Base-by-base conservation (phyloP, 805 yeast genomes). In the Torulaspora microellipsoides region DNA sequence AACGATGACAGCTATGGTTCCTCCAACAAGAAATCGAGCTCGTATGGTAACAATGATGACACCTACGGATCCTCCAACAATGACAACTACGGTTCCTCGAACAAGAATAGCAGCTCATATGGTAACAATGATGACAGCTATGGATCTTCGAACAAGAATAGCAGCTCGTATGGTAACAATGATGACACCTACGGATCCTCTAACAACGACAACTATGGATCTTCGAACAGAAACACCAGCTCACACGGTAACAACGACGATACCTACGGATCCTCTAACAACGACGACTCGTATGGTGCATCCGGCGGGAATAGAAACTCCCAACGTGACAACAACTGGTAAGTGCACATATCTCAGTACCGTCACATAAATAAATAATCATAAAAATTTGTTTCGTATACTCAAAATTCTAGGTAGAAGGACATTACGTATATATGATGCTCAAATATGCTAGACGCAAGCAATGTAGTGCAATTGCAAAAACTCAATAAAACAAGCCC, bases 1-100 rank as follows among this genome's bases (percentile, higher is more conserved):
- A 47, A 47, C 46, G 50, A 59, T 35, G 53, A 55, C 38, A 48
- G 56, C 11, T 54, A 49, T 35, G 60, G 56, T 10, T 51, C 56
- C 31, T 11, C 14, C 12, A 51, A 51, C 38, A 35, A 39, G 25
- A 13, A 28, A 3, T 3, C 13, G 53, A 43, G 48, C 34, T 51
- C 53, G 15, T 42, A 50, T 40, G 52, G 34, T 47, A 30, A 41
- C 46, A 51, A 49, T 7, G 44, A 46, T 34, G 44, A 49, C 44
- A 29, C 38, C 14, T 39, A 32, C 31, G 45, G 40, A 11, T 32
- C 32, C 29, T 30, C 31, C 41, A 34, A 45, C 39, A 15, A 35
- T 14, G 27, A 36, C 34, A 25, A 33, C 30, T 38, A 36, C 31
- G 35, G 35, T 14, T 36, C 38, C 31, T 46, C 44, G 36, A 42